phyloP scores from a whole-genome alignment of 202 grass and related monocot genomes.

The Hordeum pubiflorum region DNA sequence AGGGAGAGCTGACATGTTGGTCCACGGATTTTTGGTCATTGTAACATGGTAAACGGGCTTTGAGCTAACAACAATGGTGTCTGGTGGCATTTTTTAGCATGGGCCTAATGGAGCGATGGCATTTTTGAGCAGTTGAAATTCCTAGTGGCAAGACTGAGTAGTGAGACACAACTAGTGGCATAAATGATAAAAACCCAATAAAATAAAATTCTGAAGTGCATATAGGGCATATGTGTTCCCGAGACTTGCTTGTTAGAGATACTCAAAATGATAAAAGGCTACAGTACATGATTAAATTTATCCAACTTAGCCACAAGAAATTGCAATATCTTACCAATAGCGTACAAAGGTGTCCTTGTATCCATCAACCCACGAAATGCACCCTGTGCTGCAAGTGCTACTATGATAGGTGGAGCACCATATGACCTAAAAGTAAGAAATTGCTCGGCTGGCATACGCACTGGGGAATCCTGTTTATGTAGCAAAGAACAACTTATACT shows the following conservation, averaged over 20 bases:
- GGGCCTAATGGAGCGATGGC: no score
- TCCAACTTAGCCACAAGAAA: background rate
- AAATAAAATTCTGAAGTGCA: background rate
- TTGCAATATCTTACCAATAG: slow-evolving; percentile 45
- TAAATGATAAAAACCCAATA: no score
- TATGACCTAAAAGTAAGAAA: slow-evolving; percentile 78
- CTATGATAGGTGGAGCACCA: slow-evolving; percentile 75
- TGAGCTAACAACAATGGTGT: no score
- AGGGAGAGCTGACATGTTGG: no score
- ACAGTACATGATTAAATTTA: background rate
- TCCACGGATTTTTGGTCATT: no score
- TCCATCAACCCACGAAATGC: slow-evolving; percentile 93
- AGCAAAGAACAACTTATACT: background rate
- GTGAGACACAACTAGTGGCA: no score
- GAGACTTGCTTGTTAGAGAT: background rate
- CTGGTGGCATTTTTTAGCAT: no score
- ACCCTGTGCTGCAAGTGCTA: slow-evolving; percentile 89
- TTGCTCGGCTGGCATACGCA: slow-evolving; percentile 68
- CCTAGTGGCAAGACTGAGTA: no score
- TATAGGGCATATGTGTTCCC: background rate
- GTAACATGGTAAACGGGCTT: no score
- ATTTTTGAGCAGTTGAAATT: no score
- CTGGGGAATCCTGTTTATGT: slow-evolving; percentile 65
- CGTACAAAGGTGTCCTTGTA: slow-evolving; percentile 90
- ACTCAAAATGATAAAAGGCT: background rate